phyloP scores from a whole-genome alignment of 1,284 basidiomycete genomes.

The Inonotus obliquus region DNA sequence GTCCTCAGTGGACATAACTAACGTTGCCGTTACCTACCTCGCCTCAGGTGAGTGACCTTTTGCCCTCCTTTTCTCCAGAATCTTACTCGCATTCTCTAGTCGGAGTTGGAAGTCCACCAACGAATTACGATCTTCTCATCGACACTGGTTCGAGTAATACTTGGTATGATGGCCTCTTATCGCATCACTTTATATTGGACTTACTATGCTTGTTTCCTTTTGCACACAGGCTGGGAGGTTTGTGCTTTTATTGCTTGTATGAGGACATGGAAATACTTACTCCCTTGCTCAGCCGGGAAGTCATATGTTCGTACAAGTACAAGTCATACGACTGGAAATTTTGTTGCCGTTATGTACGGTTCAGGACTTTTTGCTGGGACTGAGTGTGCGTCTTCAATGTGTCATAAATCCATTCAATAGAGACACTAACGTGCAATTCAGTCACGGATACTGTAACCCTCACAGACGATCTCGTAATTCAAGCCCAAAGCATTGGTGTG shows the following conservation, averaged over 20 bases:
- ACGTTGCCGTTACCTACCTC: constrained; percentile 3
- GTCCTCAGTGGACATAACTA: background rate
- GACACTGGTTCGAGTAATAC: constrained; percentile 22
- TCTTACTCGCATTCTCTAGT: background rate
- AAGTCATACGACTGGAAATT: constrained; percentile 7
- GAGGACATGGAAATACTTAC: background rate
- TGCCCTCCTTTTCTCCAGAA: background rate
- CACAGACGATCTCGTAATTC: constrained; percentile 28
- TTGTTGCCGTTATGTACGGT: constrained; percentile 19
- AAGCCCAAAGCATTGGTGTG: constrained; percentile 54
- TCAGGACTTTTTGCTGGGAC: constrained; percentile 17
- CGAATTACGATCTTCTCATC: constrained; percentile 14
- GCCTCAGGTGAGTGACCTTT: background rate
- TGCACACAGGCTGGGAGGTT: background rate
- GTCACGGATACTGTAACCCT: constrained; percentile 29
- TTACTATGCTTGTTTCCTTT: background rate
- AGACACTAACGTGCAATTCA: background rate
- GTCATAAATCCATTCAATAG: background rate
- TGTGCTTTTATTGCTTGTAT: background rate
- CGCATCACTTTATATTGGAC: background rate
- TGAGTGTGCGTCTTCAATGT: constrained; percentile 7
- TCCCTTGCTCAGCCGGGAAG: background rate
- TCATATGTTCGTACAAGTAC: constrained; percentile 14
- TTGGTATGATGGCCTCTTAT: constrained; percentile 15
- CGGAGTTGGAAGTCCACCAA: constrained; percentile 18